Percentiles rank a stretch among this genome's conserved stretches.
Evolutionary conservation across 495 filamentous ascomycete genomes (phyloP).

Genomic region (Penicillium pancosmium): DNA sequence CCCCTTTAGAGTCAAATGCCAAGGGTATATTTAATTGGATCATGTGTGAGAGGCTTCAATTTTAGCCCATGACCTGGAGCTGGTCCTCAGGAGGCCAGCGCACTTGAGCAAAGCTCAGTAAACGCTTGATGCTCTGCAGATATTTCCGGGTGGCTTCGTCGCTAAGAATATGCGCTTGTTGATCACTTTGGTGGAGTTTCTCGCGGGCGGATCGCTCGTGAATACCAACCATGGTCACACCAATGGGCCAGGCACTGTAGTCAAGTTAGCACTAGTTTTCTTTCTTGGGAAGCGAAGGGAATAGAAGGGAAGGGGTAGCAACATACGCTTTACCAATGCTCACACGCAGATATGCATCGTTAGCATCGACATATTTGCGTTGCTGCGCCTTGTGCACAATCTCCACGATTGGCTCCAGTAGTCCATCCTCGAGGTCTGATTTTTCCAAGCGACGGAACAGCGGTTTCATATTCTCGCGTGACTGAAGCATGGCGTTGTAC

Average conservation of each 20-base stretch:
- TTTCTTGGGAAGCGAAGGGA: constrained; percentile 18
- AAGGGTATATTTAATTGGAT: constrained; percentile 18
- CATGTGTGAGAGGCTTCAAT: neutral
- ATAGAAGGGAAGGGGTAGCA: neutral
- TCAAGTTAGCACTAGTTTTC: constrained; percentile 16
- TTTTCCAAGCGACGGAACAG: constrained; percentile 90
- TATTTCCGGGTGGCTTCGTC: constrained; percentile 95
- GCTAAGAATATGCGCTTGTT: constrained; percentile 93
- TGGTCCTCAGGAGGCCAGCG: constrained; percentile 94
- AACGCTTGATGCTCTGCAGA: constrained; percentile 96
- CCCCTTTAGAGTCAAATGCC: constrained; percentile 3
- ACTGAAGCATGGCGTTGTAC: constrained; percentile 75
- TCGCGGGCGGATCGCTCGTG: constrained; percentile 94
- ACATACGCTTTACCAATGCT: constrained; percentile 90
- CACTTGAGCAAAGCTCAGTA: constrained; percentile 93
- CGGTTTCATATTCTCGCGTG: constrained; percentile 82
- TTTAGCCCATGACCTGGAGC: constrained; percentile 91
- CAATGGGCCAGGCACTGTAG: constrained; percentile 86
- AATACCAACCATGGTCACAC: constrained; percentile 99
- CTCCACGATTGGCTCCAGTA: constrained; percentile 86
- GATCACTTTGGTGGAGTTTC: constrained; percentile 86
- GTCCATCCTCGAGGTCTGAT: constrained; percentile 71
- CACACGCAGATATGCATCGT: constrained; percentile 88
- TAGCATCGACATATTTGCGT: constrained; percentile 90
- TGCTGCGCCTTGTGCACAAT: constrained; percentile 91